Conservation (phyloP, 2,329 filamentous ascomycete genomes). For the Xylariaceae sp. region DNA sequence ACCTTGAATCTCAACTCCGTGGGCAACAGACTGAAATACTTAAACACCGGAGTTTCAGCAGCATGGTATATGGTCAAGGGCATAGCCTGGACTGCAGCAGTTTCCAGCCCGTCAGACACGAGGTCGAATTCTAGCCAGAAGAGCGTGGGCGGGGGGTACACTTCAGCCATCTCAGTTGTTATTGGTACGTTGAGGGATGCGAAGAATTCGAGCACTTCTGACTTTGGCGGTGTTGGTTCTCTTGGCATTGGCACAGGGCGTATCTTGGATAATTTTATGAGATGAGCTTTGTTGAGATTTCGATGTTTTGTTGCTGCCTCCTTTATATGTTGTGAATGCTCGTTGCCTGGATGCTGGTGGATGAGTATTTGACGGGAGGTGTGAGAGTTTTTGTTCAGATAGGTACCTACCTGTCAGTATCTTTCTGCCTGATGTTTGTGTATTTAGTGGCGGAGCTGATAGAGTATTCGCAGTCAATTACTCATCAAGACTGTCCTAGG, state of each 20-base stretch:
- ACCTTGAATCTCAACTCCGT: constrained; percentile 46
- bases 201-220: too few relatives aligned
- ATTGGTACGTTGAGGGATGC: too few relatives aligned
- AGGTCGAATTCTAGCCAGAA: constrained; percentile 47
- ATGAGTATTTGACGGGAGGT: neutral
- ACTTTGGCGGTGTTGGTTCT: too few relatives aligned
- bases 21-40: constrained; percentile 39
- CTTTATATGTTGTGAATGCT: neutral
- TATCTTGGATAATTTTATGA: neutral
- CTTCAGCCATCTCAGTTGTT: neutral
- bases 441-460: too few relatives aligned
- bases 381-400: too few relatives aligned
- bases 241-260: too few relatives aligned
- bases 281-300: neutral
- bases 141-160: constrained; percentile 1
- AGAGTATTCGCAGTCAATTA: too few relatives aligned
- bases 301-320: too few relatives aligned
- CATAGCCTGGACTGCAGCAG: constrained; percentile 11
- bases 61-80: constrained; percentile 10
- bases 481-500: too few relatives aligned
- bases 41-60: constrained; percentile 18
- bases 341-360: neutral
- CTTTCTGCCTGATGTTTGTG: too few relatives aligned
- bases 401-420: too few relatives aligned
- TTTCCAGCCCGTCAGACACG: constrained; percentile 38